Conservation (phyloP, 441 rosid species). For the Theobroma grandiflorum region DNA sequence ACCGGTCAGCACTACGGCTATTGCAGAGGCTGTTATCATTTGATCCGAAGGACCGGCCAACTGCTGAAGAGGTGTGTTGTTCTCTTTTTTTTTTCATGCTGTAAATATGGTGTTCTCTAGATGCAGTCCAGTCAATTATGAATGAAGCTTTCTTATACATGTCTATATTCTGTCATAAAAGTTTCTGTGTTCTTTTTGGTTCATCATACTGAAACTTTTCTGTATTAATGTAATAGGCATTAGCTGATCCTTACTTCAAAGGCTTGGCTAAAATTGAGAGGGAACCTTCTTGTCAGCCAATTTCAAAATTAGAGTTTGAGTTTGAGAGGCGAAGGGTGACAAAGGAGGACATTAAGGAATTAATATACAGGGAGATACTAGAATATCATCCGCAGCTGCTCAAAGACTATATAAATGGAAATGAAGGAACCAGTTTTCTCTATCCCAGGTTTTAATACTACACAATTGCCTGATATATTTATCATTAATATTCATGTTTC, state of each 20-base stretch:
- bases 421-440: constrained; percentile 84
- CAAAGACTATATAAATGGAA: constrained; percentile 87
- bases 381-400: constrained; percentile 98
- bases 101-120: neutral
- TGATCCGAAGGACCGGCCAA: constrained; percentile 93
- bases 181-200: neutral
- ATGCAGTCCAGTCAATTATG: constrained; percentile 15
- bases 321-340: constrained; percentile 95
- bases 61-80: constrained; percentile 76
- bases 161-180: neutral
- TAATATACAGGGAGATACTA: constrained; percentile 85
- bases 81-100: constrained; percentile 25
- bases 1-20: constrained; percentile 76
- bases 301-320: constrained; percentile 94
- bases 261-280: constrained; percentile 90
- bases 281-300: constrained; percentile 92
- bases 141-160: constrained; percentile 25
- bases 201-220: constrained; percentile 12
- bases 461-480: neutral
- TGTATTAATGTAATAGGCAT: constrained; percentile 59
- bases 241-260: constrained; percentile 96
- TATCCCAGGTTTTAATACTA: constrained; percentile 81
- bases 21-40: constrained; percentile 87
- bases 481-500: neutral
- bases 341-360: constrained; percentile 89